Evolutionary conservation across 2,329 filamentous ascomycete genomes (phyloP), one percentile per base, ranked within the genome.

Genomic region (Zasmidium angulare): DNA sequence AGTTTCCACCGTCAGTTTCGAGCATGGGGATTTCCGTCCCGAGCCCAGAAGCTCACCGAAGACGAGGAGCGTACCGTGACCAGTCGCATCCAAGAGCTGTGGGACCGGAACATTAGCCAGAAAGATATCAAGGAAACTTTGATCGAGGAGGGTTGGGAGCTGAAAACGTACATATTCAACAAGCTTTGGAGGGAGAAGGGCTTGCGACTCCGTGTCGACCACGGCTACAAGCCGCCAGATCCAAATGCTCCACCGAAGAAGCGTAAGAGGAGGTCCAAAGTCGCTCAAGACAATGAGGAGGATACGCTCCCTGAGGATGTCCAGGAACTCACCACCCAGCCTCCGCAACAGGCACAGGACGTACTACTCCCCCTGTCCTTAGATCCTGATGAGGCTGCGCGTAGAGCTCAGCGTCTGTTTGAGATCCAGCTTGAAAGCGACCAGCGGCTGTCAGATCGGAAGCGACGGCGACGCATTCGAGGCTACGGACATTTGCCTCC

Each of bases 101-200:
- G 90, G 90, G 87, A 90, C 72, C 80, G 79, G 66, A 95, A 93
- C 69, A 81, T 85, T 14, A 82, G 79, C 19, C 89, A 92, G 73
- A 83, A 83, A 60, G 87, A 92, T 65, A 95, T 95, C 85, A 79
- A 92, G 57, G 79, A 82, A 23, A 83, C 85, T 24, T 79, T 95
- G 59, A 86, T 85, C 64, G 82, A 85, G 20, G 89, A 93, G 71
- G 90, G 90, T 14, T 91, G 86, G 68, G 79, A 86, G 22, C 86
- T 93, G 69, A 89, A 86, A 65, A 82, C 89, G 65, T 62, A 68
- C 43, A 65, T 70, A 36, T 71, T 70, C 49, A 52, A 48, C 23
- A 62, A 63, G 46, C 54, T 93, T 46, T 84, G 90, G 55, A 79
- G 83, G 9, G 86, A 86, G 71, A 86, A 92, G 14, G 81, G 87